These are phyloP conservation scores for Chaetomium cochliodes DNA, from an alignment of 495 filamentous ascomycete species.

Conservation along the genomic window DNA sequence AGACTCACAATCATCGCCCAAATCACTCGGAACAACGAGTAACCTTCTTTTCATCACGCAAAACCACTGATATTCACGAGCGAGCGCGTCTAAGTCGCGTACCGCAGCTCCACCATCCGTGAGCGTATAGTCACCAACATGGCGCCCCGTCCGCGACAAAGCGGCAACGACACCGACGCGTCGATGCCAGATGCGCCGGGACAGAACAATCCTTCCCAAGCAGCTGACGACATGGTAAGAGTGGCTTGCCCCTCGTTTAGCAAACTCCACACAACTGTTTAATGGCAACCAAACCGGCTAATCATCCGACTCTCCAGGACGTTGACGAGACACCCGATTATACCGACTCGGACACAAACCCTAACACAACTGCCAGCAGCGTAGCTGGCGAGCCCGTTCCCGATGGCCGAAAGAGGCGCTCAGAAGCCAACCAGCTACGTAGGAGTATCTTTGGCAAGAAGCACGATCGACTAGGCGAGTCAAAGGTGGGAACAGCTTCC, in stretches of 20 bases:
- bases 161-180: constrained; percentile 53
- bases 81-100: constrained; percentile 45
- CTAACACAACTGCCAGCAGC: constrained; percentile 87
- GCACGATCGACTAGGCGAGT: constrained; percentile 82
- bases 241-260: neutral
- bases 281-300: neutral
- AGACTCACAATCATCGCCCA: constrained; percentile 30
- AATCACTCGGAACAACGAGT: constrained; percentile 4
- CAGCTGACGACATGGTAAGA: constrained; percentile 51
- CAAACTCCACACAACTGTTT: neutral
- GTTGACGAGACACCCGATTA: constrained; percentile 81
- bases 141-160: constrained; percentile 56
- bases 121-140: constrained; percentile 42
- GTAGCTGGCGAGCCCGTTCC: constrained; percentile 66
- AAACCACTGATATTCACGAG: constrained; percentile 16
- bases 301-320: constrained; percentile 46
- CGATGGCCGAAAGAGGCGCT: constrained; percentile 82
- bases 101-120: constrained; percentile 28
- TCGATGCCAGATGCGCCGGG: constrained; percentile 64
- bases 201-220: constrained; percentile 26
- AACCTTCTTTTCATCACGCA: constrained; percentile 4
- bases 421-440: constrained; percentile 80
- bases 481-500: constrained; percentile 62
- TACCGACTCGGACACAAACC: constrained; percentile 89
- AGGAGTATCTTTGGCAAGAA: constrained; percentile 93